Evolutionary conservation across 2,329 filamentous ascomycete genomes (phyloP).

Genomic region (Lasiodiplodia hormozganensis): DNA sequence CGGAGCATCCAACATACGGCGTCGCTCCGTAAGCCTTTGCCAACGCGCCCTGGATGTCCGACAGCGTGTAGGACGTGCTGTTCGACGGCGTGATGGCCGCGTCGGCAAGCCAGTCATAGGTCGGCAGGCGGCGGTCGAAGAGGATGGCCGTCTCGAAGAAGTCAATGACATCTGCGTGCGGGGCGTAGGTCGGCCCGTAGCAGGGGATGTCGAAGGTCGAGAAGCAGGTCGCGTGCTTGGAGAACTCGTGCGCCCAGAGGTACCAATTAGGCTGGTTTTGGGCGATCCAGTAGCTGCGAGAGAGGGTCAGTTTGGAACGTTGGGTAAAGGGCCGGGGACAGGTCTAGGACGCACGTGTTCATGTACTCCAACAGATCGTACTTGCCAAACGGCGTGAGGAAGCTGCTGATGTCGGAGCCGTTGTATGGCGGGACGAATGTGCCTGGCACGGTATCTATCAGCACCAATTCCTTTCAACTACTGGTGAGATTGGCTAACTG

Average conservation of each 20-base stretch:
- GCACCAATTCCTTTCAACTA: neutral
- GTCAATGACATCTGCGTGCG: conserved; percentile 67
- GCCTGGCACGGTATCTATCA: conserved; percentile 32
- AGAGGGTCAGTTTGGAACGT: neutral
- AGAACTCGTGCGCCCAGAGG: conserved; percentile 73
- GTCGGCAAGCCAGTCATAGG: conserved; percentile 65
- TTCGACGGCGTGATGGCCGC: conserved; percentile 66
- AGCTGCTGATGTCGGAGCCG: conserved; percentile 64
- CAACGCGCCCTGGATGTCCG: conserved; percentile 60
- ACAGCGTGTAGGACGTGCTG: conserved; percentile 62
- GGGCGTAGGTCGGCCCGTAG: conserved; percentile 64
- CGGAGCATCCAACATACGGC: conserved; percentile 67
- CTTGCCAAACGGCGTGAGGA: conserved; percentile 64
- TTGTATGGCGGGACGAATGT: conserved; percentile 63
- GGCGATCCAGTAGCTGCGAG: conserved; percentile 62
- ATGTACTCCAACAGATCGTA: conserved; percentile 69
- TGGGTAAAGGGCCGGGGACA: conserved; percentile 35
- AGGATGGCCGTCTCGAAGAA: conserved; percentile 67
- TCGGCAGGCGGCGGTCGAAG: conserved; percentile 66
- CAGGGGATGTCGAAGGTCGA: conserved; percentile 70
- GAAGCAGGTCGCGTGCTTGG: conserved; percentile 73
- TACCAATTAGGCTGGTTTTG: conserved; percentile 62
- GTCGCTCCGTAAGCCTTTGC: conserved; percentile 58
- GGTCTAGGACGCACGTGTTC: conserved; percentile 53
- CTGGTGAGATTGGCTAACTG: conserved; percentile 34